A percentile compares a stretch with the other conserved stretches of the same genome.
Conservation (phyloP, 2,329 filamentous ascomycete species). For the Sclerotinia glacialis region DNA sequence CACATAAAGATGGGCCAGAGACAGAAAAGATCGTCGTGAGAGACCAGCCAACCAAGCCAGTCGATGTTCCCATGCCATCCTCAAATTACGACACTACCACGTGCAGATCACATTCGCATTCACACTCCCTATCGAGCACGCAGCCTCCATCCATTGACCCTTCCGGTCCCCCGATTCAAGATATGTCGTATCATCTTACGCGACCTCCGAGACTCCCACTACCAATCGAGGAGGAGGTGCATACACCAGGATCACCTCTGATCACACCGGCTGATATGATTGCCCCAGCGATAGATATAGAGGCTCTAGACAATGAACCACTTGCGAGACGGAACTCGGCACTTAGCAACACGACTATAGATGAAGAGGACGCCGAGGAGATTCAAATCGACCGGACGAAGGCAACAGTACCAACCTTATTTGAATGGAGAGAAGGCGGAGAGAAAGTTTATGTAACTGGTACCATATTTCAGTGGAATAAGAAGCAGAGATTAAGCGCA, state of each 20-base stretch:
- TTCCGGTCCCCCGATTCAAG: slow-evolving; percentile 44
- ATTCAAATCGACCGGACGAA: slow-evolving; percentile 71
- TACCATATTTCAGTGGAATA: slow-evolving; percentile 96
- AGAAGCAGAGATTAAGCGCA: slow-evolving; percentile 82
- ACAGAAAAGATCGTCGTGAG: slow-evolving; percentile 40
- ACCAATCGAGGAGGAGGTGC: slow-evolving; percentile 87
- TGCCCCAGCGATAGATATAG: slow-evolving; percentile 38
- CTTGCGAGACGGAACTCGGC: slow-evolving; percentile 54
- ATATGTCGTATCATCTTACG: slow-evolving; percentile 58
- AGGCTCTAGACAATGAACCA: slow-evolving; percentile 48
- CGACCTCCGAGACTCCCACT: slow-evolving; percentile 87
- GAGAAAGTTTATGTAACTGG: slow-evolving; percentile 95
- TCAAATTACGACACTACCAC: slow-evolving; percentile 33
- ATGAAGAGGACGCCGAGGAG: slow-evolving; percentile 81
- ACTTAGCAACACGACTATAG: slow-evolving; percentile 61
- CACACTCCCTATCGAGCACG: slow-evolving; percentile 25
- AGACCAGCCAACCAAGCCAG: slow-evolving; percentile 53
- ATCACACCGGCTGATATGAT: slow-evolving; percentile 66
- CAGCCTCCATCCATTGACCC: slow-evolving; percentile 51
- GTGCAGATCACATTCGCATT: slow-evolving; percentile 36
- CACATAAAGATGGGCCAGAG: slow-evolving; percentile 30
- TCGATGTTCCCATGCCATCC: slow-evolving; percentile 48
- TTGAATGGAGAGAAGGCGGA: slow-evolving; percentile 76
- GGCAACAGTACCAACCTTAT: slow-evolving; percentile 75
- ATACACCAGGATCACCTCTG: slow-evolving; percentile 87